Percentiles rank a stretch among this genome's conserved stretches.
Evolutionary conservation across 2,329 filamentous ascomycete species (phyloP).

Genomic region (Camillea tinctor): DNA sequence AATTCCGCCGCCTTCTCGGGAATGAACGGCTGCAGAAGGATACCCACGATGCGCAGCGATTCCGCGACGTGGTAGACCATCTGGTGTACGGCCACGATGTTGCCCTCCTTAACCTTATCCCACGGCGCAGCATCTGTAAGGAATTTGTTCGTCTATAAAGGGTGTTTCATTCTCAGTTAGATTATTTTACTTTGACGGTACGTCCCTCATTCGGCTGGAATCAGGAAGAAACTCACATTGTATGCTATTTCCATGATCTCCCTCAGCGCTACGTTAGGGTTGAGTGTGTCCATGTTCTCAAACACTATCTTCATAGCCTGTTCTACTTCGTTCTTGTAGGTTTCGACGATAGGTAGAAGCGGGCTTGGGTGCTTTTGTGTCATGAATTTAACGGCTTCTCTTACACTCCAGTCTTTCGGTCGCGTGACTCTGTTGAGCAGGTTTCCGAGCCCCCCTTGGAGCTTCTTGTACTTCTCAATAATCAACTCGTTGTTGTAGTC

Average conservation of each 20-base stretch:
- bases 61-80: conserved; percentile 73
- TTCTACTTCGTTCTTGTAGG: conserved; percentile 41
- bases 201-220: background rate
- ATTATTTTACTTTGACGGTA: too few species aligned
- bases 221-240: conserved; percentile 43
- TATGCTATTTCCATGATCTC: conserved; percentile 61
- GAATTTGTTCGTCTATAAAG: conserved; percentile 64
- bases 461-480: conserved; percentile 73
- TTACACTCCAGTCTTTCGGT: conserved; percentile 67
- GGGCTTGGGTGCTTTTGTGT: background rate
- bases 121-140: conserved; percentile 68
- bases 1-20: conserved; percentile 71
- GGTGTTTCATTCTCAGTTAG: conserved; percentile 9
- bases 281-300: conserved; percentile 59
- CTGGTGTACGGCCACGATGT: conserved; percentile 45
- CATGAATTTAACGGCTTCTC: conserved; percentile 50
- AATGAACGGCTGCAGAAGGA: conserved; percentile 89
- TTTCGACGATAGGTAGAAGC: conserved; percentile 30
- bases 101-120: conserved; percentile 47
- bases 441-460: conserved; percentile 80
- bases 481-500: conserved; percentile 82
- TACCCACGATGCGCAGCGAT: conserved; percentile 73
- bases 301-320: conserved; percentile 42
- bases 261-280: conserved; percentile 65
- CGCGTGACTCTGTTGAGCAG: conserved; percentile 69